Base-by-base conservation (phyloP, 768 basidiomycete species). In the Coprinopsis marcescibilis region DNA sequence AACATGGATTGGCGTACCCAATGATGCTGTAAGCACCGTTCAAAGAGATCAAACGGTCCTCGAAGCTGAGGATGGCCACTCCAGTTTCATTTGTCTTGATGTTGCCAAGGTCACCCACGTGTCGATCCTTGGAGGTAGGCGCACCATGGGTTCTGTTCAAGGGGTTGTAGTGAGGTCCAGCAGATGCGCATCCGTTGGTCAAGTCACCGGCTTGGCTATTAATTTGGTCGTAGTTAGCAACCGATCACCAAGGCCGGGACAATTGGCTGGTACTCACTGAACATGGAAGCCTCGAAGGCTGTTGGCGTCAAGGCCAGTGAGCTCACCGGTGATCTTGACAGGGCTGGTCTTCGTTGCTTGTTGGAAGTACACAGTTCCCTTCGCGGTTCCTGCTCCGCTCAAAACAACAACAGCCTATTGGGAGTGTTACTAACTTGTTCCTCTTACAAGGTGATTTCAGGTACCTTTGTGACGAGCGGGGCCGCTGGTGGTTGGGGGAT, bases 141-240 rank as follows among this genome's bases (percentile, higher is more conserved):
- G 75, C 82, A 48, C 88, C 87, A 53, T 90, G 89, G 10, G 64
- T 75, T 49, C 72, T 70, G 21, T 64, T 68, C 62, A 70, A 73
- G 0, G 85, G 86, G 66, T 91, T 90, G 73, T 79, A 90, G 63
- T 91, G 89, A 23, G 78, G 55, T 2, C 85, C 85, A 27, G 87
- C 74, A 21, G 84, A 83, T 6, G 66, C 30, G 58, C 85, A 87
- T 2, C 81, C 85, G 12, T 64, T 58, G 20, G 71, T 73, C 54
- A 80, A 62, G 64, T 90, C 83, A 21, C 88, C 87, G 33, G 70
- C 61, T 59, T 67, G 57, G 46, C 66, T 64, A 43, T 39, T 7
- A 12, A 40, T 23, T 37, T 25, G 24, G 20, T 8, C n/a, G 7
- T 15, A 43, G 24, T 27, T n/a, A n/a, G n/a, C n/a, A n/a, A n/a